Evolutionary conservation across 1,139 yeast genomes (phyloP).

Genomic region (Saccharomyces hybrid): DNA sequence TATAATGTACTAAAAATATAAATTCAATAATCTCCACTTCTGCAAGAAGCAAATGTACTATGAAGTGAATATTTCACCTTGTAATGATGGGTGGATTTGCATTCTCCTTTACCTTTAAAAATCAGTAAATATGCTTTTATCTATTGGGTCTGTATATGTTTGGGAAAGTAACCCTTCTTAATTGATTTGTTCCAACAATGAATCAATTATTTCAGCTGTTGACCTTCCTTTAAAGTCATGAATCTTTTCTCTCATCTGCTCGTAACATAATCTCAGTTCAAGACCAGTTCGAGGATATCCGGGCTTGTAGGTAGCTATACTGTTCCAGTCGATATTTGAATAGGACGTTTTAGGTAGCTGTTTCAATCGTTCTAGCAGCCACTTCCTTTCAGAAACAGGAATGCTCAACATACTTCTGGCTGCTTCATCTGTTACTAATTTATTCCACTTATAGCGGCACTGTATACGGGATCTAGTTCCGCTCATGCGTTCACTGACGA

Average conservation of each 20-base stretch:
- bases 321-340: constrained; percentile 54
- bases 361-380: constrained; percentile 49
- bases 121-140: not conserved
- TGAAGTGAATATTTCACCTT: not conserved
- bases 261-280: constrained; percentile 41
- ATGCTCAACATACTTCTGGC: constrained; percentile 15
- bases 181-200: constrained; percentile 35
- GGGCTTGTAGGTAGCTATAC: constrained; percentile 39
- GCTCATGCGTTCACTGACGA: constrained; percentile 72
- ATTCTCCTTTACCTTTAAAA: no score
- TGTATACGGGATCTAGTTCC: constrained; percentile 77
- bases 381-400: constrained; percentile 39
- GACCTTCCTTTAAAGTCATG: constrained; percentile 20
- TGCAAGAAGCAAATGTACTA: not conserved
- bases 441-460: constrained; percentile 84
- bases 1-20: constrained; percentile 2
- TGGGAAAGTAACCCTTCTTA: constrained; percentile 7
- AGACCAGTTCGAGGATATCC: constrained; percentile 39
- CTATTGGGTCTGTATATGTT: not conserved
- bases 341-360: constrained; percentile 38
- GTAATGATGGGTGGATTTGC: not conserved
- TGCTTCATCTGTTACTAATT: constrained; percentile 50
- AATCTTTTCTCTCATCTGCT: constrained; percentile 30
- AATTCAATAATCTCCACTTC: not conserved
- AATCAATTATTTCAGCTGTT: not conserved